Conservation (phyloP, 352 stramenopile genomes). For the Hyphochytrium catenoides region DNA sequence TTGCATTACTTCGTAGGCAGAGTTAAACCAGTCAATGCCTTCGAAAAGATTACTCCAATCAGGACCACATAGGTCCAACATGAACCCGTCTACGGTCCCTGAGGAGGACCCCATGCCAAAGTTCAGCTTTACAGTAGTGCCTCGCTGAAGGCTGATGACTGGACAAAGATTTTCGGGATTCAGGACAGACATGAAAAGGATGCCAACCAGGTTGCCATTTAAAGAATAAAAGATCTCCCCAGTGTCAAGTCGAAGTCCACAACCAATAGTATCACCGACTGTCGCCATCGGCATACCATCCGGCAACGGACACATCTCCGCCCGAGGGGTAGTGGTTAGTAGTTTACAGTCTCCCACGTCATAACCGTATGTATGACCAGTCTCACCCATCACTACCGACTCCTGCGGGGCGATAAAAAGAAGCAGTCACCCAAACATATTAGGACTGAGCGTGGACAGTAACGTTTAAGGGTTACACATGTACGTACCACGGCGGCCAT, state of each 20-base stretch:
- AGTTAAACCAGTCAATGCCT: conserved; percentile 62
- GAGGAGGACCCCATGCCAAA: conserved; percentile 26
- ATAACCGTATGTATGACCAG: too few relatives aligned
- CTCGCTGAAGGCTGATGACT: conserved; percentile 37
- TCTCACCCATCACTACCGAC: too few relatives aligned
- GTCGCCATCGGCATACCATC: conserved; percentile 19
- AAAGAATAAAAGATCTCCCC: conserved; percentile 61
- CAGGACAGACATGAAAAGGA: conserved; percentile 39
- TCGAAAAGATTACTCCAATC: conserved; percentile 58
- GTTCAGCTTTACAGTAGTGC: conserved; percentile 31
- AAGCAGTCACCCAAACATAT: too few relatives aligned
- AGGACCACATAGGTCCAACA: conserved; percentile 45
- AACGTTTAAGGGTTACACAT: too few relatives aligned
- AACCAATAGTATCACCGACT: conserved; percentile 40
- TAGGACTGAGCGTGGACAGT: too few relatives aligned
- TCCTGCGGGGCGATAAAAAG: too few relatives aligned
- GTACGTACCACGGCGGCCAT: too few relatives aligned
- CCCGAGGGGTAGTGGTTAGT: too few relatives aligned
- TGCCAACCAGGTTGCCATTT: conserved; percentile 45
- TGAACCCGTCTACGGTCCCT: conserved; percentile 20
- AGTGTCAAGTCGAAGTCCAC: conserved; percentile 41
- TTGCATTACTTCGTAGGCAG: conserved; percentile 49
- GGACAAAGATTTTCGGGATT: conserved; percentile 22
- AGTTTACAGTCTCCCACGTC: too few relatives aligned
- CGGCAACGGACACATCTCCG: conserved; percentile 42